Evolutionary conservation across 768 basidiomycete species (phyloP), one percentile per base, ranked within the genome.

Genomic region (Sistotremastrum niveocremeum): DNA sequence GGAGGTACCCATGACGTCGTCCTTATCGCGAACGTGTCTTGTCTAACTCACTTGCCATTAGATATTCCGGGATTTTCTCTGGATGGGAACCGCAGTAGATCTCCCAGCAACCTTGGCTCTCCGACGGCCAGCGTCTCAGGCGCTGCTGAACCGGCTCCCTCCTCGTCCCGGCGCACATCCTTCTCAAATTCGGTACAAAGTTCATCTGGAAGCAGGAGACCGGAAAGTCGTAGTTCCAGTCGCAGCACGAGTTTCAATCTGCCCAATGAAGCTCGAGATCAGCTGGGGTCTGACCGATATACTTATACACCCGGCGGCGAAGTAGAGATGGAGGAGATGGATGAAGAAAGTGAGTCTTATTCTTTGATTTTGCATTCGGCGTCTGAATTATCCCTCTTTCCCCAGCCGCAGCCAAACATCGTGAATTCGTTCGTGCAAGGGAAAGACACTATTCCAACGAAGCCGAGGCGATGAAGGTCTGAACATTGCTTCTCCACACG

Each of bases 391-490:
- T 33, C 41, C n/a, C 7, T 5, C 28, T 4, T 38, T 36, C n/a
- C 48, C 37, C 51, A 90, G 87, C 86, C 49, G 79, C 79, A 41
- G 80, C 74, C 35, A 88, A 86, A 63, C 87, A 85, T 54, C 84
- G 79, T 9, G 87, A 70, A 28, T 90, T 90, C 55, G 69, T 88
- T 33, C 74, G 76, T 52, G 86, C 85, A 28, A 73, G 87, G 28
- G 84, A 82, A 45, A 70, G 84, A 46, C 88, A 90, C 56, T 90
- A 90, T 54, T 88, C 86, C 4, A 89, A 90, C 43, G 88, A 91
- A 58, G 88, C 84, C 1, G 84, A 89, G 58, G 88, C 86, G 11
- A 89, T 91, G 88, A 89, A 89, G 77, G 86, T 82, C 62, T 40
- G 61, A 41, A 39, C 38, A 30, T 12, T 41, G 33, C 37, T 39